phyloP scores from a whole-genome alignment of 306 rosid genomes.

The Vigna reflexopilosa region DNA sequence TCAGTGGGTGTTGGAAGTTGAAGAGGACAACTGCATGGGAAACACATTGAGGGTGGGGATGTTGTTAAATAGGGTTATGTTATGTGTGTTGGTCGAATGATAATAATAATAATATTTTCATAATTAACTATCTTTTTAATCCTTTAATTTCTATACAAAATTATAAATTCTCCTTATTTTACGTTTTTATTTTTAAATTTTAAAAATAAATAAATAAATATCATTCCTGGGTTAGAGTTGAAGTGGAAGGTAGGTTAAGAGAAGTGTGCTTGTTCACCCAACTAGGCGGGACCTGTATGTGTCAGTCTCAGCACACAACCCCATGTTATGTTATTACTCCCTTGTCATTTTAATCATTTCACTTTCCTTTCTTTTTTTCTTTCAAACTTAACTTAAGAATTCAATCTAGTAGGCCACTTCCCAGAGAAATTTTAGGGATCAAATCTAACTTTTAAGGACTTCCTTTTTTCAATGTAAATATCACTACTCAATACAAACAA shows the following conservation, averaged over 20 bases:
- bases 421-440: background rate
- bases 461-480: no score
- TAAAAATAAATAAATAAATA: no score
- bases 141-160: no score
- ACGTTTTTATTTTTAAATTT: no score
- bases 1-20: slow-evolving; percentile 4
- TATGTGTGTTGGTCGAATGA: no score
- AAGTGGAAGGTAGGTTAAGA: background rate
- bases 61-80: slow-evolving; percentile 57
- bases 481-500: no score
- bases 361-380: background rate
- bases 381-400: slow-evolving; percentile 6
- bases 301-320: slow-evolving; percentile 74
- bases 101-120: no score
- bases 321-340: slow-evolving; percentile 69
- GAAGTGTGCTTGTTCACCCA: slow-evolving; percentile 57
- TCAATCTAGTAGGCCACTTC: background rate
- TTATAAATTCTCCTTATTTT: no score
- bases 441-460: background rate
- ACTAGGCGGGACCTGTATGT: slow-evolving; percentile 77
- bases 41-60: slow-evolving; percentile 66
- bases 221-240: background rate
- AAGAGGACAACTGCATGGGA: slow-evolving; percentile 75
- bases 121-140: no score
- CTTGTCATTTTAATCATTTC: slow-evolving; percentile 34